phyloP scores from a whole-genome alignment of 1,284 basidiomycete genomes.

The Rhizoctonia solani region DNA sequence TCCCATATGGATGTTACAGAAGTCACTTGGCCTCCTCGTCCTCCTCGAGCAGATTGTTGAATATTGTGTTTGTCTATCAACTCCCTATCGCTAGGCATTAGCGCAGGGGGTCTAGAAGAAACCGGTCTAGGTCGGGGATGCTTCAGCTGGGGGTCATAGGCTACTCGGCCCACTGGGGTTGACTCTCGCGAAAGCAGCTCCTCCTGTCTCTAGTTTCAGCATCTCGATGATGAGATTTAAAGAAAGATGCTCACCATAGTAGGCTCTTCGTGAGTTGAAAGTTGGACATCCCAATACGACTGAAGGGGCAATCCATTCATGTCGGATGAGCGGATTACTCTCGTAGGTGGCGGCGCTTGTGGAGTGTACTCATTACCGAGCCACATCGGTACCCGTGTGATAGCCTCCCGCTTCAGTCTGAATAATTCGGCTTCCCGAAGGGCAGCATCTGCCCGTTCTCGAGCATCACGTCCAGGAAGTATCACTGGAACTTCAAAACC shows the following conservation, averaged over 20 bases:
- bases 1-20: slow-evolving; percentile 72
- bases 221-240: slow-evolving; percentile 15
- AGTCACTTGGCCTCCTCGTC: slow-evolving; percentile 73
- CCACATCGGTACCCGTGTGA: slow-evolving; percentile 18
- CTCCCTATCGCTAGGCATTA: slow-evolving; percentile 48
- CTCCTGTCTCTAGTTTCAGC: background rate
- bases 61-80: slow-evolving; percentile 68
- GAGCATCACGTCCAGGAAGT: slow-evolving; percentile 15
- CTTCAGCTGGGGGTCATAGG: slow-evolving; percentile 22
- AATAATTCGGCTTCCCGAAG: slow-evolving; percentile 24
- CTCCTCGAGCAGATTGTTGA: slow-evolving; percentile 74
- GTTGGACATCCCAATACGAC: slow-evolving; percentile 19
- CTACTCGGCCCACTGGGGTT: background rate
- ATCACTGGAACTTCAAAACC: slow-evolving; percentile 20
- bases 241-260: background rate
- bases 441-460: slow-evolving; percentile 21
- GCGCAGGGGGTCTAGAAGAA: slow-evolving; percentile 37
- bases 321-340: background rate
- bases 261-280: background rate
- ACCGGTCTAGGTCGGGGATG: slow-evolving; percentile 40
- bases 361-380: background rate
- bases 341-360: slow-evolving; percentile 9
- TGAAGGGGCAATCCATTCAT: background rate
- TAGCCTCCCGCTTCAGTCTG: slow-evolving; percentile 20
- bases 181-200: slow-evolving; percentile 4